phyloP scores from a whole-genome alignment of 2,329 filamentous ascomycete genomes.

The Rutstroemia sp. region DNA sequence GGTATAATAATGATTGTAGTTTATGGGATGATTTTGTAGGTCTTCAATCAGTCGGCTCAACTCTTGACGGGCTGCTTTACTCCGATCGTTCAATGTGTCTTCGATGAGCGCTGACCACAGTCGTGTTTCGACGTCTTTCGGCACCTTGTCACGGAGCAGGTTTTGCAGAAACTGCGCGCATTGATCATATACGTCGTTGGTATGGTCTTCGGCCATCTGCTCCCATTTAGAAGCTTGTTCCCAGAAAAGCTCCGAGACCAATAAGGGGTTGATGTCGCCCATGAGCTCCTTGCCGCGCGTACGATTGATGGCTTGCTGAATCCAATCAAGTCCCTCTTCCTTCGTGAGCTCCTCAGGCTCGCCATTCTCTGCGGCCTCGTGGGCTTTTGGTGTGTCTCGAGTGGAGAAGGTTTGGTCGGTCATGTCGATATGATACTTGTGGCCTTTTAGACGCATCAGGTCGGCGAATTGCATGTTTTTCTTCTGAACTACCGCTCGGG shows the following conservation, averaged over 20 bases:
- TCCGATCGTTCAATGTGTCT: not conserved
- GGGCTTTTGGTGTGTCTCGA: not conserved
- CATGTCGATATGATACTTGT: slow-evolving; percentile 26
- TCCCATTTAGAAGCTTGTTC: slow-evolving; percentile 33
- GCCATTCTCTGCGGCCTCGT: not conserved
- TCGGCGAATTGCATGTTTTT: slow-evolving; percentile 26
- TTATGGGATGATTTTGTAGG: slow-evolving; percentile 26
- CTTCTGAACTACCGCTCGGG: slow-evolving; percentile 27
- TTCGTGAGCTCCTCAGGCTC: slow-evolving; percentile 21
- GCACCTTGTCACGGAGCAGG: not conserved
- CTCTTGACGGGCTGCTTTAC: not conserved
- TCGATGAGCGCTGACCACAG: slow-evolving; percentile 3
- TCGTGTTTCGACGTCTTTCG: slow-evolving; percentile 3
- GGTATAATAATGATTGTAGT: slow-evolving; percentile 33
- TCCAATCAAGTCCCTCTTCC: slow-evolving; percentile 21
- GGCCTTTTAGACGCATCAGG: slow-evolving; percentile 21
- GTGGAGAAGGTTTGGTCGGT: slow-evolving; percentile 1
- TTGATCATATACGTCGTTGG: slow-evolving; percentile 14
- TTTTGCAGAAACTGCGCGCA: slow-evolving; percentile 11
- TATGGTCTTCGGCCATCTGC: slow-evolving; percentile 22
- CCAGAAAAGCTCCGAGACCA: slow-evolving; percentile 35
- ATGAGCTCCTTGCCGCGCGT: slow-evolving; percentile 31
- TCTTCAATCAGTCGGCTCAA: slow-evolving; percentile 21
- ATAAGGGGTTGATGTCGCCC: slow-evolving; percentile 34
- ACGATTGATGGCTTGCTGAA: slow-evolving; percentile 15